phyloP scores from a whole-genome alignment of 2,329 filamentous ascomycete genomes.

The Penicillium brasilianum region DNA sequence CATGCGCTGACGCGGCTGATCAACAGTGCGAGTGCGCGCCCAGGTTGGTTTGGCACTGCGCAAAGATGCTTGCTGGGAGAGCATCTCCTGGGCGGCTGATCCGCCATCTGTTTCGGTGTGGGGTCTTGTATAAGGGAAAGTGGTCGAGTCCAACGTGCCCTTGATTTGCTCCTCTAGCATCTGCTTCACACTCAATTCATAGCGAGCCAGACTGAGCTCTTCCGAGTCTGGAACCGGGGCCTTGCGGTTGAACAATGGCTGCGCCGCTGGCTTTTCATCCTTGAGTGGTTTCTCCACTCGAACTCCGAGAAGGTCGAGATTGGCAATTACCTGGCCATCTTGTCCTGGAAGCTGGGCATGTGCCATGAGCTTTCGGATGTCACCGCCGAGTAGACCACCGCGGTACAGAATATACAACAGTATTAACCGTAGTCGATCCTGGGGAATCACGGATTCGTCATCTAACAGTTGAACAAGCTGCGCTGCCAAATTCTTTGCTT shows the following conservation, averaged over 20 bases:
- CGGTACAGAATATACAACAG: constrained; percentile 85
- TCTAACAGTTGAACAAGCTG: constrained; percentile 87
- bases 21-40: constrained; percentile 78
- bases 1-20: constrained; percentile 85
- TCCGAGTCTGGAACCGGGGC: constrained; percentile 63
- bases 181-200: constrained; percentile 78
- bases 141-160: constrained; percentile 67
- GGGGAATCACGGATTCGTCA: constrained; percentile 71
- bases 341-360: constrained; percentile 79
- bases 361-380: constrained; percentile 80
- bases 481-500: constrained; percentile 86
- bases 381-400: constrained; percentile 81
- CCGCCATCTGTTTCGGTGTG: constrained; percentile 57
- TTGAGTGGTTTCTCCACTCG: constrained; percentile 74
- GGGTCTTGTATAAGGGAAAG: constrained; percentile 76
- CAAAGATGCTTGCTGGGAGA: constrained; percentile 70
- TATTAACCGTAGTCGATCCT: constrained; percentile 83
- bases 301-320: constrained; percentile 79
- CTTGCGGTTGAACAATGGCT: constrained; percentile 75
- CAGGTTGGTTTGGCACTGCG: constrained; percentile 93
- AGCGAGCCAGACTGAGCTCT: constrained; percentile 85
- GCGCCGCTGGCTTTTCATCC: constrained; percentile 69
- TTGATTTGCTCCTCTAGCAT: constrained; percentile 76
- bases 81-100: constrained; percentile 54
- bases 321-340: constrained; percentile 74